Evolutionary conservation across 208 protist genomes (phyloP), one percentile per base, ranked within the genome.

Genomic region (Acanthamoeba lugdunensis): DNA sequence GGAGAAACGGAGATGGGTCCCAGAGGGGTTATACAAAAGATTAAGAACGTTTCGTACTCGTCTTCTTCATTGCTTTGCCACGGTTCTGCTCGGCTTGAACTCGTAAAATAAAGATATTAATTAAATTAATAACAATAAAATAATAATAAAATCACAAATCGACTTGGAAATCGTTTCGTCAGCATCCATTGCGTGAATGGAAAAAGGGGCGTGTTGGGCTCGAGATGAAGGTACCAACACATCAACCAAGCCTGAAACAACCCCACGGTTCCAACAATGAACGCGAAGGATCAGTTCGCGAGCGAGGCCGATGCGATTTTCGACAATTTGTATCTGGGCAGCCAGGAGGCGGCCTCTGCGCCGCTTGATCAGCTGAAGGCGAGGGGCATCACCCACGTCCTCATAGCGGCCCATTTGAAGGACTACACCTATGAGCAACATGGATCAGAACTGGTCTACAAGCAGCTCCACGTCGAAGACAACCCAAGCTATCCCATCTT

Each of bases 371-470:
- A 89, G 82, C 25, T 89, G 13, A 33, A 67, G 56, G 21, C 54
- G 28, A 25, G 82, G 6, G 52, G 52, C 52, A 89, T 89, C 56
- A 89, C 82, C n/a, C 82, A 89, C 52, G 82, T 89, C 14, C 82
- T 89, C 56, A 67, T 89, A 14, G 52, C 82, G 25, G 82, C 82
- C 0, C 33, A 25, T 6, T 4, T 82, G 18, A 50, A 50, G 7
- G 75, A 82, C 75, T 82, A 30, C 23, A 30, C 21, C 8, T 82
- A 82, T 41, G 75, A 48, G 23, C 33, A 82, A 30, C 75, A 82
- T 54, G 75, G 75, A 6, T 13, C 41, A 13, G 13, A 69, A 25
- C 52, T 89, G 18, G 21, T 28, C 28, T 89, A 89, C 82, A 89
- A 89, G 82, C 50, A 61, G 18, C 56, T 89, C 82, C 23, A 65